Percentiles rank a stretch among this genome's conserved stretches.
Conservation (phyloP, 2,329 filamentous ascomycete species). For the Parafenestella ontariensis region DNA sequence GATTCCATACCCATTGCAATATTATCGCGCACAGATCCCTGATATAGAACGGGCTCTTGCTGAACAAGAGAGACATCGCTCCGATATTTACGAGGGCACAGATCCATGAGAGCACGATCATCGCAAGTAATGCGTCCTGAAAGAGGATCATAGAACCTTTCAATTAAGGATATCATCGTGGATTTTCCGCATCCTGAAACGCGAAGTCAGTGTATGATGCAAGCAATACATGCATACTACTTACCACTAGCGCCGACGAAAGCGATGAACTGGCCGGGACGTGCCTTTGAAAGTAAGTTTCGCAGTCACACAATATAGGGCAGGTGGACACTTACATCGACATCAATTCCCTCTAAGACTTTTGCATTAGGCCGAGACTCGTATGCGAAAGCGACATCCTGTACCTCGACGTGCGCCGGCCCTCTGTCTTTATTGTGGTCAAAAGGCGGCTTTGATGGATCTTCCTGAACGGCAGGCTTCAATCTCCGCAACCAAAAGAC, state of each 20-base stretch:
- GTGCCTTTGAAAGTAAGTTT: constrained; percentile 51
- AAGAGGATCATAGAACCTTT: constrained; percentile 92
- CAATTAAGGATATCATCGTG: constrained; percentile 87
- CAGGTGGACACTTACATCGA: constrained; percentile 53
- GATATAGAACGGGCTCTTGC: constrained; percentile 94
- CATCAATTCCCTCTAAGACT: constrained; percentile 82
- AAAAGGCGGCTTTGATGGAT: constrained; percentile 37
- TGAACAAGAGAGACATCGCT: constrained; percentile 84
- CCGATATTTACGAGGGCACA: constrained; percentile 84
- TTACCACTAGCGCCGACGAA: constrained; percentile 81
- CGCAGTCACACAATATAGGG: too few species aligned
- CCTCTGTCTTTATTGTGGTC: constrained; percentile 43
- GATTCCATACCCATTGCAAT: constrained; percentile 73
- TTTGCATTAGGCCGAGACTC: constrained; percentile 78
- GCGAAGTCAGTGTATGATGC: neutral
- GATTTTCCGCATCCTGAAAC: constrained; percentile 79
- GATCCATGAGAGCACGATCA: constrained; percentile 74
- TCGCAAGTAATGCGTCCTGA: constrained; percentile 82
- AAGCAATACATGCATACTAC: neutral
- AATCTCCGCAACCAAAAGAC: constrained; percentile 53
- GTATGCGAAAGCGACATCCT: constrained; percentile 80
- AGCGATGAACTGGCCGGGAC: constrained; percentile 82
- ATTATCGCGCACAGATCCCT: constrained; percentile 90
- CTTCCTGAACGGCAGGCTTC: constrained; percentile 48
- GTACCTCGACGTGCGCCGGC: constrained; percentile 44